A percentile compares a stretch with the other conserved stretches of the same genome.
Conservation (phyloP, 2,329 filamentous ascomycete species). For the Apiospora hydei region DNA sequence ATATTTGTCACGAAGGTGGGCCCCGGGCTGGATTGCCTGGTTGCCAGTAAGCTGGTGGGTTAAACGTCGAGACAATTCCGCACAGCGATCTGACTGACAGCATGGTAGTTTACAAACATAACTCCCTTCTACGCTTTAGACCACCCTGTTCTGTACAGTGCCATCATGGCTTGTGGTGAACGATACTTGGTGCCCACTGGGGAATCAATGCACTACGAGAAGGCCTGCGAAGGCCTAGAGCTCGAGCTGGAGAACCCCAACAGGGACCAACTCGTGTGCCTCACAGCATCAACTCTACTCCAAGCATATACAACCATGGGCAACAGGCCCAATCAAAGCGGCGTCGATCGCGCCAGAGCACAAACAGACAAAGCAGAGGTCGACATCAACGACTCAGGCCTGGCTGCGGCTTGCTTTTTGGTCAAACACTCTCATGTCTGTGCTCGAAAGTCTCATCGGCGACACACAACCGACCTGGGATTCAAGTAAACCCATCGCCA, state of each 20-base stretch:
- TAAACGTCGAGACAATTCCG: too few relatives aligned
- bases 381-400: background rate
- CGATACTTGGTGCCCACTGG: background rate
- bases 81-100: background rate
- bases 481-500: too few relatives aligned
- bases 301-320: background rate
- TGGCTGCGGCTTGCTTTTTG: background rate
- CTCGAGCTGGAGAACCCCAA: background rate
- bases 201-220: background rate
- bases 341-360: background rate
- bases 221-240: background rate
- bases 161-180: background rate
- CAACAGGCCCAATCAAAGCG: background rate
- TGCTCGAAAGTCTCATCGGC: background rate
- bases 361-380: background rate
- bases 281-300: background rate
- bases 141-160: background rate
- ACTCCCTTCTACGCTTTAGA: background rate
- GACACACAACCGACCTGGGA: background rate
- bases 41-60: background rate
- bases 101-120: background rate
- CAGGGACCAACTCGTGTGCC: background rate
- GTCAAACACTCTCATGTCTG: background rate
- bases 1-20: background rate
- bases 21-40: background rate